phyloP scores from a whole-genome alignment of 768 basidiomycete species.

The Boletus insuetus region DNA sequence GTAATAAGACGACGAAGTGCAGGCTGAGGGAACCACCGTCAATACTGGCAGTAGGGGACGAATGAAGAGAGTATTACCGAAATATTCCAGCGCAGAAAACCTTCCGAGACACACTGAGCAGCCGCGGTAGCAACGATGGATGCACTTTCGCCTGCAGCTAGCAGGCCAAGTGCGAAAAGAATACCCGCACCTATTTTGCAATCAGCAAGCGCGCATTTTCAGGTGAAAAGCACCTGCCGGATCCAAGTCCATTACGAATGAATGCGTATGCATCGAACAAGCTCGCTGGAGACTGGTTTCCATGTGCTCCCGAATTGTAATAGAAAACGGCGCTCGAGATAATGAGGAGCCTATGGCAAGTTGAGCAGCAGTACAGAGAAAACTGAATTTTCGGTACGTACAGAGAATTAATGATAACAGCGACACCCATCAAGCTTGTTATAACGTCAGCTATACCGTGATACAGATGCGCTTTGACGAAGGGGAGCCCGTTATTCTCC shows the following conservation, averaged over 20 bases:
- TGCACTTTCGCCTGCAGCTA: slow-evolving; percentile 86
- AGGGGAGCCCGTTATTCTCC: slow-evolving; percentile 53
- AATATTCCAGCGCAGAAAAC: slow-evolving; percentile 83
- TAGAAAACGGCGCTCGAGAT: slow-evolving; percentile 83
- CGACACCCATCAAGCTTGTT: slow-evolving; percentile 72
- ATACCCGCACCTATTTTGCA: slow-evolving; percentile 63
- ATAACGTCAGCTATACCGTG: slow-evolving; percentile 69
- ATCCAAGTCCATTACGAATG: slow-evolving; percentile 64
- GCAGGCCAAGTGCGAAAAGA: slow-evolving; percentile 84
- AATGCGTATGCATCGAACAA: slow-evolving; percentile 83
- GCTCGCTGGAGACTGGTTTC: slow-evolving; percentile 54
- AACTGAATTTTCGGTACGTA: slow-evolving; percentile 31
- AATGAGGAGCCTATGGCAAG: slow-evolving; percentile 62
- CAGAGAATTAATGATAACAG: slow-evolving; percentile 86
- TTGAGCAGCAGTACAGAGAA: slow-evolving; percentile 1
- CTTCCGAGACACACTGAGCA: slow-evolving; percentile 88
- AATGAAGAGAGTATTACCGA: slow-evolving; percentile 46
- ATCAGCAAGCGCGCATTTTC: neutral
- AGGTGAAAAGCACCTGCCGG: slow-evolving; percentile 41
- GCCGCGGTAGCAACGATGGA: slow-evolving; percentile 87
- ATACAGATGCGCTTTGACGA: slow-evolving; percentile 61
- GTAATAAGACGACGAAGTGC: slow-evolving; percentile 79
- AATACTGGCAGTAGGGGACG: slow-evolving; percentile 23
- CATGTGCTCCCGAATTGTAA: slow-evolving; percentile 42
- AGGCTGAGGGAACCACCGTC: slow-evolving; percentile 45